Percentiles rank a stretch among this genome's conserved stretches.
Evolutionary conservation across 441 rosid species (phyloP).

Genomic region (Aquilaria agallochum): DNA sequence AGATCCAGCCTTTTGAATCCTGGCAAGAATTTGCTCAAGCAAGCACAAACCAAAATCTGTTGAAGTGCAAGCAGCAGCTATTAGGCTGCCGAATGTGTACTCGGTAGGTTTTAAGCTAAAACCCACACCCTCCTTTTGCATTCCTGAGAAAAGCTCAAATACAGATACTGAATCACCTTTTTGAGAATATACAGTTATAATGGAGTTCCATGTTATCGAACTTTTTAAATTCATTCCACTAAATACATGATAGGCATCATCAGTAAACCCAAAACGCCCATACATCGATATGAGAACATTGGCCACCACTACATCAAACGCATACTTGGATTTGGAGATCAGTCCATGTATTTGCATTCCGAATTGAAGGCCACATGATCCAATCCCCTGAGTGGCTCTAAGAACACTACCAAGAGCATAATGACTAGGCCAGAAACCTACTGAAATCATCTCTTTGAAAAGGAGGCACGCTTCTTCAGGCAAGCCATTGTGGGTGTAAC

Average conservation of each 20-base stretch:
- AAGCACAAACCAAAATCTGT: slow-evolving; percentile 39
- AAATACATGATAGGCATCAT: slow-evolving; percentile 52
- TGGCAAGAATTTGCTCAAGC: slow-evolving; percentile 69
- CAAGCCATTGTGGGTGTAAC: slow-evolving; percentile 49
- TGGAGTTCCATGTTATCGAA: slow-evolving; percentile 69
- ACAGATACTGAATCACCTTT: slow-evolving; percentile 46
- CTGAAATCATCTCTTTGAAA: slow-evolving; percentile 50
- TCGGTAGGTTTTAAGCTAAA: slow-evolving; percentile 55
- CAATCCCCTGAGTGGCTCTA: slow-evolving; percentile 61
- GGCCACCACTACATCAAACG: slow-evolving; percentile 46
- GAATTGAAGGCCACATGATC: slow-evolving; percentile 33
- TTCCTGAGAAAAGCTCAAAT: slow-evolving; percentile 53
- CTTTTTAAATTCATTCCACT: slow-evolving; percentile 51
- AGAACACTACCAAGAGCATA: slow-evolving; percentile 69
- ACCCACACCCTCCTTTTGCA: slow-evolving; percentile 42
- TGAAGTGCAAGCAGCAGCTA: slow-evolving; percentile 59
- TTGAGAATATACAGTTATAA: slow-evolving; percentile 68
- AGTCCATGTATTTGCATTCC: slow-evolving; percentile 81
- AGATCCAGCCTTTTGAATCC: slow-evolving; percentile 58
- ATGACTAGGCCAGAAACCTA: slow-evolving; percentile 44
- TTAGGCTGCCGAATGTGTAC: slow-evolving; percentile 81
- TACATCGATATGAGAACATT: slow-evolving; percentile 81
- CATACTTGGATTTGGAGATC: slow-evolving; percentile 46
- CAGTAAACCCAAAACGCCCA: slow-evolving; percentile 40
- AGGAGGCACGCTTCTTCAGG: slow-evolving; percentile 44